Percentiles rank a stretch among this genome's conserved stretches.
Evolutionary conservation across 306 rosid species (phyloP).

Genomic region (Cucumis sativus): Cucumber_9930_V3 NC_026660.2:1235001-1235500

Average conservation of each 20-base stretch:
- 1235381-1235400: constrained; percentile 33
- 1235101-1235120: background rate
- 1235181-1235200: background rate
- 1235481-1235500: constrained; percentile 14
- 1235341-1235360: constrained; percentile 87
- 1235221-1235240: background rate
- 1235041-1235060: background rate
- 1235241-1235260: background rate
- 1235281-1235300: constrained; percentile 1
- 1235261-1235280: background rate
- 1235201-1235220: background rate
- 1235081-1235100: background rate
- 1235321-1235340: constrained; percentile 75
- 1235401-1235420: constrained; percentile 32
- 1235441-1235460: constrained; percentile 52
- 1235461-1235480: constrained; percentile 13
- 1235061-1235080: background rate
- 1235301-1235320: constrained; percentile 67
- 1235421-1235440: constrained; percentile 45
- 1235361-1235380: constrained; percentile 84
- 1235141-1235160: background rate
- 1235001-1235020: background rate
- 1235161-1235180: background rate
- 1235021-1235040: background rate
- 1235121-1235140: background rate